Evolutionary conservation across 495 filamentous ascomycete genomes (phyloP).

Genomic region (Clavariopsis aquatica): DNA sequence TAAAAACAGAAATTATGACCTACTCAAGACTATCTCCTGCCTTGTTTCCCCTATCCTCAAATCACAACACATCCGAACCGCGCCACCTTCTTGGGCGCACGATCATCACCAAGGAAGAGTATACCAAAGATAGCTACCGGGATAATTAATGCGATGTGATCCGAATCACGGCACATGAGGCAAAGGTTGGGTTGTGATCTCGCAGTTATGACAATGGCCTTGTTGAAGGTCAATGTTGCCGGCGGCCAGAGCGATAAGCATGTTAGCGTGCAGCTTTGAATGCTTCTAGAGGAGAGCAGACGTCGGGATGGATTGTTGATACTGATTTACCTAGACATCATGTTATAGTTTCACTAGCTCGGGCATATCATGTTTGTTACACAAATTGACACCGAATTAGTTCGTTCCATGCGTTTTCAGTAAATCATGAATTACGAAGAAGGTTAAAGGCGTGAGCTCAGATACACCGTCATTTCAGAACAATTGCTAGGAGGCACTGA

Average conservation of each 20-base stretch:
- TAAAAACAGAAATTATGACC: too few species aligned
- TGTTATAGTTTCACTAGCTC: background rate
- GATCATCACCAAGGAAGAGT: conserved; percentile 13
- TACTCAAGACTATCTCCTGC: too few species aligned
- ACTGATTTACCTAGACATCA: too few species aligned
- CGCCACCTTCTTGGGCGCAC: conserved; percentile 2
- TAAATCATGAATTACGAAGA: background rate
- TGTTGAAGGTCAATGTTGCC: background rate
- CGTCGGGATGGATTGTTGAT: background rate
- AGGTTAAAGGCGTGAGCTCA: background rate
- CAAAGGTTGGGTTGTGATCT: background rate
- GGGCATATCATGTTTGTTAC: conserved; percentile 5
- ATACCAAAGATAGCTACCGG: conserved; percentile 19
- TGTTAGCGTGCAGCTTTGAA: background rate
- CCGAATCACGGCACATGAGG: background rate
- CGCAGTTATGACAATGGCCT: background rate
- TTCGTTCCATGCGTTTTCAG: background rate
- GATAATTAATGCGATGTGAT: conserved; percentile 11
- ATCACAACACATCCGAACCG: too few species aligned
- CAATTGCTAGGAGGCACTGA: background rate
- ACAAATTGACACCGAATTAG: conserved; percentile 1
- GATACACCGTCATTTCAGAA: conserved; percentile 9
- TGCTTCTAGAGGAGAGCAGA: background rate
- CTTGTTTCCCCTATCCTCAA: too few species aligned
- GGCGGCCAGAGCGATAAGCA: background rate